phyloP scores from a whole-genome alignment of 2,329 filamentous ascomycete species.

The Diaporthe aspalathi region DNA sequence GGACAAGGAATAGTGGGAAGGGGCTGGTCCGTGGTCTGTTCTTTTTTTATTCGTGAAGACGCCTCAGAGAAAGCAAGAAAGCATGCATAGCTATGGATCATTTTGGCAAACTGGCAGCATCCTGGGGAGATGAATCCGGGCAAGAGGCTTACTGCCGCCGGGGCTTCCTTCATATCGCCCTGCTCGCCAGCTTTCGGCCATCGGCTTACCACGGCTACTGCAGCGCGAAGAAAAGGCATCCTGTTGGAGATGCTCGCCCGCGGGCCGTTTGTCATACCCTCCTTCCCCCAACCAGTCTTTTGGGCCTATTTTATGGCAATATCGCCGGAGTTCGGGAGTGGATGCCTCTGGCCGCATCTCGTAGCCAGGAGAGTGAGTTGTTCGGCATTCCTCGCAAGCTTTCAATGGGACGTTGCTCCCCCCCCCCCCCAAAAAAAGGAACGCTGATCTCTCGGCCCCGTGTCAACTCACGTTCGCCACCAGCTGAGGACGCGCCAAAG shows the following conservation, averaged over 20 bases:
- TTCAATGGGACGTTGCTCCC: not conserved
- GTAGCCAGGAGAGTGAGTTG: not conserved
- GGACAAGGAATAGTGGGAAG: slow-evolving; percentile 17
- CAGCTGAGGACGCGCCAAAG: slow-evolving; percentile 6
- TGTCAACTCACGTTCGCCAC: slow-evolving; percentile 12
- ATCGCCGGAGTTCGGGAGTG: too few relatives aligned
- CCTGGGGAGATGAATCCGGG: not conserved
- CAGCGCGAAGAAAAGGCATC: not conserved
- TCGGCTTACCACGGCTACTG: not conserved
- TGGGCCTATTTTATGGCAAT: not conserved
- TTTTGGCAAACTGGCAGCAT: not conserved
- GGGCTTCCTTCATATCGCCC: not conserved
- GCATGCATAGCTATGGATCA: slow-evolving; percentile 37
- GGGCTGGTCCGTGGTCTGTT: slow-evolving; percentile 5
- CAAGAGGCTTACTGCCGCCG: not conserved
- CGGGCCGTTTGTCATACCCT: not conserved
- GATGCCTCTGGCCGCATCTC: not conserved
- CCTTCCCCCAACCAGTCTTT: not conserved
- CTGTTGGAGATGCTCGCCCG: not conserved
- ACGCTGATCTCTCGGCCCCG: not conserved
- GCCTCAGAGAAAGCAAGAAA: slow-evolving; percentile 34
- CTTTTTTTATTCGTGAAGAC: slow-evolving; percentile 20
- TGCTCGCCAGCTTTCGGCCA: not conserved
- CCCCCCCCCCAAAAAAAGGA: too few relatives aligned
- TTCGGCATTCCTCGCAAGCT: not conserved